Conservation (phyloP, 257 asterid genomes). For the Plantago ovata region DNA sequence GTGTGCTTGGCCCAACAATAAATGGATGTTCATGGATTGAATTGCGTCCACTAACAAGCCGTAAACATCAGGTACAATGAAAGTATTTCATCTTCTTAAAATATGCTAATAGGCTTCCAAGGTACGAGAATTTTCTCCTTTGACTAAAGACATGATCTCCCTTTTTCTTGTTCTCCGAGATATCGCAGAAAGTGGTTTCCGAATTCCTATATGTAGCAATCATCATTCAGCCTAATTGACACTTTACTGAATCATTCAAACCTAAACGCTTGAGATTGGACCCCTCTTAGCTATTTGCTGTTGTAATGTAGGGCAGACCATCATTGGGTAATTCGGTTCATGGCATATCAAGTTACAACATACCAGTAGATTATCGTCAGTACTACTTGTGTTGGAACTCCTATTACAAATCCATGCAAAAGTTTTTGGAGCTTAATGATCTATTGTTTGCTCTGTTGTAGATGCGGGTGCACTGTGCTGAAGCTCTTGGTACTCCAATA, state of each 20-base stretch:
- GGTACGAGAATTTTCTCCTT: too few relatives aligned
- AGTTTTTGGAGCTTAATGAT: not conserved
- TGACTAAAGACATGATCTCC: too few relatives aligned
- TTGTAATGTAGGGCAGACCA: not conserved
- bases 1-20: conserved; percentile 85
- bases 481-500: conserved; percentile 93
- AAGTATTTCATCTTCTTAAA: too few relatives aligned
- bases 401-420: too few relatives aligned
- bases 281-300: not conserved
- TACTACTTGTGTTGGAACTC: too few relatives aligned
- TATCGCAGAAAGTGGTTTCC: too few relatives aligned
- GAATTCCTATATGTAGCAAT: too few relatives aligned
- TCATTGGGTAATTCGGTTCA: conserved; percentile 10
- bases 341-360: conserved; percentile 2
- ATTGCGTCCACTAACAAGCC: conserved; percentile 64
- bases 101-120: too few relatives aligned
- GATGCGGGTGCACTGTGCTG: conserved; percentile 97
- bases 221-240: not conserved
- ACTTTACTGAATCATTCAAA: not conserved
- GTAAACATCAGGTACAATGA: conserved; percentile 78
- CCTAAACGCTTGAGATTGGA: not conserved
- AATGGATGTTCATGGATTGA: conserved; percentile 98
- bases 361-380: not conserved
- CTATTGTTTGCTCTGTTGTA: conserved; percentile 18
- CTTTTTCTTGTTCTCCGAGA: too few relatives aligned